Evolutionary conservation across 208 protist genomes (phyloP), one percentile per base, ranked within the genome.

Genomic region (Acanthamoeba lenticulata): DNA sequence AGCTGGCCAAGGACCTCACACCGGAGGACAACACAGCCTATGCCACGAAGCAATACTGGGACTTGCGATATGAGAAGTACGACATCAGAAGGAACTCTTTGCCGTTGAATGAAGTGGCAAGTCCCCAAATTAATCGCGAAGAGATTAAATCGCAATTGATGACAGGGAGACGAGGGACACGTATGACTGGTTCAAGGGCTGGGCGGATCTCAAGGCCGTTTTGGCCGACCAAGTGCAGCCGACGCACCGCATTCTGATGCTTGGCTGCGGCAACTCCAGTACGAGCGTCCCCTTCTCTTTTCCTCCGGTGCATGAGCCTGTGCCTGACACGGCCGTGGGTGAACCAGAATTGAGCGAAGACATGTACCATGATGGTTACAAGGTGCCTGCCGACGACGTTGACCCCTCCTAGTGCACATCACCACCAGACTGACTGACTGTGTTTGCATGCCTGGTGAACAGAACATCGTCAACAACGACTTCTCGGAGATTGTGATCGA

Each of bases 381-480:
- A 93, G 88, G 88, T 93, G n/a, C 88, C n/a, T 38, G 15, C 24
- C 24, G 15, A n/a, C 55, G 19, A n/a, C 24, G 19, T n/a, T n/a
- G n/a, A n/a, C n/a, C n/a, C n/a, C n/a, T n/a, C n/a, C n/a, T n/a
- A n/a, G n/a, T n/a, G n/a, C n/a, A n/a, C n/a, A n/a, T n/a, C n/a
- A n/a, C n/a, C n/a, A n/a, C n/a, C n/a, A n/a, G n/a, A n/a, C n/a
- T 24, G 24, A n/a, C 19, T 62, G 15, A n/a, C 24, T 15, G 24
- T 62, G 55, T 29, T 81, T 81, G n/a, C 29, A 81, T 40, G 17
- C 19, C 17, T 60, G 27, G 17, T 89, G 79, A 62, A 24, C 32
- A 93, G 72, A 52, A 94, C 45, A 94, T 95, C 38, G 55, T 85
- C 44, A 95, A 95, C 57, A 67, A 91, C 32, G 94, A 95, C 94